Base-by-base conservation (phyloP, 192 early-diverging fungal genomes). In the Podila clonocystis region DNA sequence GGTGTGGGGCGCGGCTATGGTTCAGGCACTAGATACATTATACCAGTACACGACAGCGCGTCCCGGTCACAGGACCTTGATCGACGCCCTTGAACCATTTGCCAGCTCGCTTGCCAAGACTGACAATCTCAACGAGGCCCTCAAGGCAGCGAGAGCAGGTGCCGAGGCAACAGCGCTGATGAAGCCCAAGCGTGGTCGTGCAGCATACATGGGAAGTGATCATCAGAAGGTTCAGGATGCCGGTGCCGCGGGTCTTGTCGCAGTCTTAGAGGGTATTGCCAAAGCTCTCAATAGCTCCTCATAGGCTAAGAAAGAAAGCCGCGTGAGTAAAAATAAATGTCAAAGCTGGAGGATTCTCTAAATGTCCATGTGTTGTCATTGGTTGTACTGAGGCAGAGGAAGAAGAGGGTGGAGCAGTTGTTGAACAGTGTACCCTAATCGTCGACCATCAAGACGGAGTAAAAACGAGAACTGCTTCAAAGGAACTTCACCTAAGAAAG, bases 21-120 rank as follows among this genome's bases (percentile, higher is more conserved):
- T 86, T n/a, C 83, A 84, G 26, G 92, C 91, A 8, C 71, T 93
- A 29, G 82, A 85, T 33, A 85, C 88, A 0, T 83, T 93, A 5
- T 83, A 88, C 69, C 82, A 85, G 65, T 92, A 93, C 77, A 93
- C 92, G 0, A 88, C 86, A 3, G 92, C 92, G 20, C 86, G 91
- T n/a, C 84, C 85, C 24, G 93, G 93, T 59, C 90, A 93, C 65
- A 89, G 93, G 67, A 94, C 93, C 3, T 82, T 94, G 48, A 92
- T 94, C 65, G 93, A 94, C 68, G 87, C 89, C 1, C 76, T 94
- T 30, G 78, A 88, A 38, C 93, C 93, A 9, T 94, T 94, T 87
- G 84, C 91, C 12, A 70, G 41, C 31, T 75, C 82, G 3, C 65
- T 91, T 69, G 71, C 74, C 28, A 60, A 82, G 45, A 76, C 79